Evolutionary conservation across 352 stramenopile genomes (phyloP).

Genomic region (Pythium rhizo-oryzae): DNA sequence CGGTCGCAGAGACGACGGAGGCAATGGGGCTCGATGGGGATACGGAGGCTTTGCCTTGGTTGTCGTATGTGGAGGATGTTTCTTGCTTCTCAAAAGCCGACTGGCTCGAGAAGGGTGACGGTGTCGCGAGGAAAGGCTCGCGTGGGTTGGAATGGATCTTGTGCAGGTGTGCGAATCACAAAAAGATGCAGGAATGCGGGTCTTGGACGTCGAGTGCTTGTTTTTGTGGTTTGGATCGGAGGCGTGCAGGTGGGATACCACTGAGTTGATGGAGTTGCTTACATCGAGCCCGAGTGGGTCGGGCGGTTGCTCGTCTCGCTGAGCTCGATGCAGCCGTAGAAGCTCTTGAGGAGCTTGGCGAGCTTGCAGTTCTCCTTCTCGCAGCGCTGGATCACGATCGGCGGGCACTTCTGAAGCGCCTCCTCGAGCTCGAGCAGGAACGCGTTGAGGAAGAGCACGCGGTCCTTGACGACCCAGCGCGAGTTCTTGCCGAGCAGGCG

Average conservation of each 20-base stretch:
- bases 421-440: conserved; percentile 40
- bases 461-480: conserved; percentile 48
- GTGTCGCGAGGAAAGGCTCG: conserved; percentile 1
- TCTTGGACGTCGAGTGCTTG: conserved; percentile 3
- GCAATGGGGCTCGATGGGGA: too few relatives aligned
- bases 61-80: neutral
- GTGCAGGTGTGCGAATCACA: conserved; percentile 29
- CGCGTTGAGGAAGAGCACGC: conserved; percentile 44
- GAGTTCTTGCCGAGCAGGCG: conserved; percentile 83
- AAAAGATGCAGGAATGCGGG: conserved; percentile 29
- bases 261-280: conserved; percentile 18
- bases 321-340: conserved; percentile 57
- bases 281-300: conserved; percentile 56
- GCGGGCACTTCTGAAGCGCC: conserved; percentile 39
- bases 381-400: conserved; percentile 36
- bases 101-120: neutral
- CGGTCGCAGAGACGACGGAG: too few relatives aligned
- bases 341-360: conserved; percentile 35
- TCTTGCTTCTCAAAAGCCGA: neutral
- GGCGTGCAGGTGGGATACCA: neutral
- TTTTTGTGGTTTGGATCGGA: conserved; percentile 4
- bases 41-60: neutral
- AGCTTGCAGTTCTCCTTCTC: conserved; percentile 38
- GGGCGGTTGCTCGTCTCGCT: conserved; percentile 14
- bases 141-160: conserved; percentile 15